Percentiles rank a stretch among this genome's conserved stretches.
phyloP scores from a whole-genome alignment of 1,139 yeast species.

The Meyerozyma sp. region DNA sequence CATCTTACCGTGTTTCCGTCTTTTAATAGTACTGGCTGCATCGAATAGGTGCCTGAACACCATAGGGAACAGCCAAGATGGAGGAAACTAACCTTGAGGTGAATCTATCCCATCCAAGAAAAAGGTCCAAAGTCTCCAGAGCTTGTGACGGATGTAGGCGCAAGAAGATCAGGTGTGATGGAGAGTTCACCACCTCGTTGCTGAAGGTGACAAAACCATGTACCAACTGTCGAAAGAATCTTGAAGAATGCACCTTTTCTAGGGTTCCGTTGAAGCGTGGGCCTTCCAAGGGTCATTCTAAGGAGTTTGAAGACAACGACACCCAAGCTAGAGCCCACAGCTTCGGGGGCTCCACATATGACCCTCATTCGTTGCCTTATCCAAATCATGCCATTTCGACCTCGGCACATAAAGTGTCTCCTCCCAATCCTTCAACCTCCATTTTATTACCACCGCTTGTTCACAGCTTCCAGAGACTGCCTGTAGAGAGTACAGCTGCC shows the following conservation, averaged over 20 bases:
- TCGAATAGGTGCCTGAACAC: too few relatives aligned
- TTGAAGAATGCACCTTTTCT: constrained; percentile 56
- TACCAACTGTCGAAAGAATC: constrained; percentile 50
- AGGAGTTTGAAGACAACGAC: constrained; percentile 36
- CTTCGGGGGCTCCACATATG: background rate
- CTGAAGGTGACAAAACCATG: constrained; percentile 47
- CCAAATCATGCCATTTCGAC: background rate
- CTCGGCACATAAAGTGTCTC: background rate
- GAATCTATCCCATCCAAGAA: constrained; percentile 29
- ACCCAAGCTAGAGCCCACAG: background rate
- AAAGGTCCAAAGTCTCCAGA: constrained; percentile 60
- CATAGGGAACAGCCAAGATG: background rate
- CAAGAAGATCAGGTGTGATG: constrained; percentile 61
- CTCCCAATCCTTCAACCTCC: background rate
- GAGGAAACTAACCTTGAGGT: background rate
- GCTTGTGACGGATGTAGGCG: constrained; percentile 68
- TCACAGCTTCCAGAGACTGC: background rate
- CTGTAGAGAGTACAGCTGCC: background rate
- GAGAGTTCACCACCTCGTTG: constrained; percentile 38
- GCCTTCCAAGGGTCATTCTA: constrained; percentile 65
- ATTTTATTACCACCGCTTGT: background rate
- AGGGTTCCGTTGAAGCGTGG: constrained; percentile 72
- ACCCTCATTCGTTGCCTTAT: background rate
- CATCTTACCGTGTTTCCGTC: too few relatives aligned
- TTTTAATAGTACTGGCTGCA: too few relatives aligned